Evolutionary conservation across 208 protist species (phyloP), one percentile per base, ranked within the genome.

Genomic region (Leishmania martiniquensis): DNA sequence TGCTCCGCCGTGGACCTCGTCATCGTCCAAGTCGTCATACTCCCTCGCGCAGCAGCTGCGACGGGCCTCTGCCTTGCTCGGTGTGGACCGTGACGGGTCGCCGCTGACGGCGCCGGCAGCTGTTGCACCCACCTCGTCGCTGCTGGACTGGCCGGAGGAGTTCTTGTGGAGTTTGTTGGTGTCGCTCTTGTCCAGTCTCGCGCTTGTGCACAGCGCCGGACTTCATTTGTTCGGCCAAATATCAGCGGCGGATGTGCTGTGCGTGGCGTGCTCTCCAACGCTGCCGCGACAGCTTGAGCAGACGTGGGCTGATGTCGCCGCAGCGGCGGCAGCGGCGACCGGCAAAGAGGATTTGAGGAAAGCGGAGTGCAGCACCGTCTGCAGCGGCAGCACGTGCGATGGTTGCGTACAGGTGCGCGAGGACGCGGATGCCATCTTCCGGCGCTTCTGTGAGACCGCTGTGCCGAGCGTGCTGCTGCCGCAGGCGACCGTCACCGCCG

Each of bases 111-210:
- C 32, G 10, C 44, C 70, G 59, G 22, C 77, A 17, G 34, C 62
- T n/a, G 25, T 57, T 10, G 9, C 70, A n/a, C 70, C 75, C 25
- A 49, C 74, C 68, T 47, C 49, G 75, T 87, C 74, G 81, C 77
- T 73, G 72, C 71, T 83, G n/a, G 74, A 75, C 54, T 97, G 93
- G 92, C 85, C 83, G 13, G 91, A 97, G 73, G 91, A 95, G 66
- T 60, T 94, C 70, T 68, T 95, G 63, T 97, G 93, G 92, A 87
- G 86, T 37, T 75, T 97, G 68, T 72, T 97, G 22, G 79, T 81
- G 45, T 84, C 85, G 4, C 72, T 97, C 10, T 76, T 97, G 2
- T 91, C 91, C 10, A 85, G 70, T 34, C 75, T 95, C 5, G 90
- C 90, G 5, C 83, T 95, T 7, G 79, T 87, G 44, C 93, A 97